phyloP scores from a whole-genome alignment of 164 flowering plant genomes.

The Nelumbo lutea region DNA sequence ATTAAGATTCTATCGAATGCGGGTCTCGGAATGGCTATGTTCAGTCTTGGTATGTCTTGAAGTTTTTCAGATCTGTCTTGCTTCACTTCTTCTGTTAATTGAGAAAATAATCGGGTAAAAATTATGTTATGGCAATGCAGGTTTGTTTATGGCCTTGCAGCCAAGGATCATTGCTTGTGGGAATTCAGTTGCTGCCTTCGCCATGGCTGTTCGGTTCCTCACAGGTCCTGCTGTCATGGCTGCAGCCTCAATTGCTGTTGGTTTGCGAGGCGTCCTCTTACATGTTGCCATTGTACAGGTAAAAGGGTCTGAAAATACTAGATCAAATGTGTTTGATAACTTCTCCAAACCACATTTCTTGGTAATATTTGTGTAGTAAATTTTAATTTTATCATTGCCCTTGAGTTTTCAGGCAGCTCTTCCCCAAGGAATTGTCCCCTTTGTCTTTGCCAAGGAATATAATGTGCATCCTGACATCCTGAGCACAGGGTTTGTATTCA shows the following conservation, averaged over 20 bases:
- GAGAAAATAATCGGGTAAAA: too few species aligned
- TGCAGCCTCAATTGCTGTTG: conserved; percentile 72
- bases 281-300: conserved; percentile 91
- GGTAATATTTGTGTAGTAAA: background rate
- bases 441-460: conserved; percentile 62
- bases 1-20: conserved; percentile 80
- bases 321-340: background rate
- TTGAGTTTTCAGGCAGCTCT: conserved; percentile 42
- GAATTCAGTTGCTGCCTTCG: conserved; percentile 62
- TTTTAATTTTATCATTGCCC: background rate
- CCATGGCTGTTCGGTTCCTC: conserved; percentile 81
- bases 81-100: conserved; percentile 40
- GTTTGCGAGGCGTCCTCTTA: conserved; percentile 58
- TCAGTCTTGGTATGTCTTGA: conserved; percentile 58
- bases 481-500: conserved; percentile 66
- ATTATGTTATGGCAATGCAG: too few species aligned
- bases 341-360: background rate
- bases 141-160: conserved; percentile 6
- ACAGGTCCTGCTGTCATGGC: conserved; percentile 93
- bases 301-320: background rate
- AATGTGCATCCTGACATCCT: conserved; percentile 82
- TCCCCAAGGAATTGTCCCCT: too few species aligned
- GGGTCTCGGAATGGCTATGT: conserved; percentile 57
- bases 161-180: conserved; percentile 37
- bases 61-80: too few species aligned